These are phyloP conservation scores for Acanthamoeba castellanii DNA, from an alignment of 208 protist genomes.

Conservation along the genomic window DNA sequence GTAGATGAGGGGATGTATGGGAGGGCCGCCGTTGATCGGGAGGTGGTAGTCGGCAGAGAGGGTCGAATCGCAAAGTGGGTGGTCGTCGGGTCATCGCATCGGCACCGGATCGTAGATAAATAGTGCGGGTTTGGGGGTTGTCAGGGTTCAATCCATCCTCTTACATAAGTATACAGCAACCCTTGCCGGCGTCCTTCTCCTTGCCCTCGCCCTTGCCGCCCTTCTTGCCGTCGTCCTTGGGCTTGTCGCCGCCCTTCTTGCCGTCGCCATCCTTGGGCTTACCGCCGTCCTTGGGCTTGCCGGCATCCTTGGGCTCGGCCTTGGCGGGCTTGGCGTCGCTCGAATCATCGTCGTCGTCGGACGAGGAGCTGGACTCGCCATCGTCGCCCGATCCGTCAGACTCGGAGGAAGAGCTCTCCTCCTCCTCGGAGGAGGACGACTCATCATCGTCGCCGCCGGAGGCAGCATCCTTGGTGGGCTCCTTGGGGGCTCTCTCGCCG, in stretches of 20 bases:
- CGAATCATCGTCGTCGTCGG: background rate
- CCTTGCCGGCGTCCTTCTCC: conserved; percentile 30
- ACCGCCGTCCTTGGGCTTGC: background rate
- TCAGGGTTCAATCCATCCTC: background rate
- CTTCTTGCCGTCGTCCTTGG: background rate
- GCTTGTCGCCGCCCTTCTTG: conserved; percentile 44
- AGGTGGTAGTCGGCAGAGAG: no score
- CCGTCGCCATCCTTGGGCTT: background rate
- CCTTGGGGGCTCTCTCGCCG: conserved; percentile 32
- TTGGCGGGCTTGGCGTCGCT: background rate
- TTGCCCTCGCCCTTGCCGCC: conserved; percentile 13
- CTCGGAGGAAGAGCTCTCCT: background rate
- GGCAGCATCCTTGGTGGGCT: conserved; percentile 42
- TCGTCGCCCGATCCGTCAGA: conserved; percentile 15
- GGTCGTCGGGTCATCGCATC: no score
- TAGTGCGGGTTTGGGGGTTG: background rate
- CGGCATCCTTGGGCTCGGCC: background rate
- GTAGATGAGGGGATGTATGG: background rate
- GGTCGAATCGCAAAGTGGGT: background rate
- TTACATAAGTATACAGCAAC: conserved; percentile 59
- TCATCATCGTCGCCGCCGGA: conserved; percentile 15
- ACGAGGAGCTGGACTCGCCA: conserved; percentile 50
- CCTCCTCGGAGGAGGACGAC: conserved; percentile 3
- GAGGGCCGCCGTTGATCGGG: no score
- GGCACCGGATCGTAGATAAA: background rate